These are phyloP conservation scores for Hyaloperonospora arabidopsidis DNA, from an alignment of 352 stramenopile species.

Conservation along the genomic window DNA sequence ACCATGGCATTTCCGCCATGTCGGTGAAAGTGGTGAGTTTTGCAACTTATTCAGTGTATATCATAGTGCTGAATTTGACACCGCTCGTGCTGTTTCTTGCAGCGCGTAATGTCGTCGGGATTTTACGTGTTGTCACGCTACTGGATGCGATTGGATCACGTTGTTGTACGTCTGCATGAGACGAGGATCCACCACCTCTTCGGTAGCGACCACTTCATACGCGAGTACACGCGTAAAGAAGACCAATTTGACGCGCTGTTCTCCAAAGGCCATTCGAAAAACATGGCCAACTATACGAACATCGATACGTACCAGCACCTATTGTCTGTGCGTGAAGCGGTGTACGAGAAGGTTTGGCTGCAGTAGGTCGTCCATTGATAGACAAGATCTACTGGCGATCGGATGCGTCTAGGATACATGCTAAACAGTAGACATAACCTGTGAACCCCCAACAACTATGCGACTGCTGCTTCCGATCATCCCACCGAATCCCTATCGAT, in stretches of 20 bases:
- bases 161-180: slow-evolving; percentile 71
- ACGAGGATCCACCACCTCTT: slow-evolving; percentile 82
- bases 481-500: slow-evolving; percentile 22
- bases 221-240: slow-evolving; percentile 76
- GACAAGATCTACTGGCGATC: background rate
- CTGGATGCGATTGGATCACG: slow-evolving; percentile 79
- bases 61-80: background rate
- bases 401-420: slow-evolving; percentile 11
- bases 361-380: slow-evolving; percentile 16
- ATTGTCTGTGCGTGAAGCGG: slow-evolving; percentile 45
- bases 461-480: background rate
- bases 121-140: slow-evolving; percentile 74
- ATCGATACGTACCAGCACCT: slow-evolving; percentile 77
- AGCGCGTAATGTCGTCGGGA: slow-evolving; percentile 79
- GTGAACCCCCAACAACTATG: no score
- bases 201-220: slow-evolving; percentile 58
- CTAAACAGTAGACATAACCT: background rate
- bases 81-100: slow-evolving; percentile 7
- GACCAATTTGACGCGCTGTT: slow-evolving; percentile 65
- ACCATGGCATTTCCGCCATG: slow-evolving; percentile 73
- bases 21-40: slow-evolving; percentile 76
- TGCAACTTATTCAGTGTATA: background rate
- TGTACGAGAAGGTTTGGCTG: slow-evolving; percentile 59
- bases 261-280: slow-evolving; percentile 51
- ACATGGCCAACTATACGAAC: slow-evolving; percentile 79